phyloP scores from a whole-genome alignment of 2,329 filamentous ascomycete species.

The Fusarium coicis region DNA sequence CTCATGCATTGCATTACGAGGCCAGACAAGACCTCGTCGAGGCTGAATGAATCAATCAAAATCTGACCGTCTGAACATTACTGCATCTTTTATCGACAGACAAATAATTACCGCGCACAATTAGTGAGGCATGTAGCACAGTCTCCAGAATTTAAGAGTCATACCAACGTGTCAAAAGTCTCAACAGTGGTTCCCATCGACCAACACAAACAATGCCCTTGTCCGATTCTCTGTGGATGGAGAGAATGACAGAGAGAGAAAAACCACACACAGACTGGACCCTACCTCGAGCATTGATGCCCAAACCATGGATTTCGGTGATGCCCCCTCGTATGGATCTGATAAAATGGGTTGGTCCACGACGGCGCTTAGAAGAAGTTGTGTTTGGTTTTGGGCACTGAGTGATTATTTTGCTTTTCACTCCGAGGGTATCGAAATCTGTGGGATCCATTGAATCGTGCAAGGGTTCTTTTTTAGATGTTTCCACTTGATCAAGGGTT shows the following conservation, averaged over 20 bases:
- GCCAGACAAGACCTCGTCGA: constrained; percentile 10
- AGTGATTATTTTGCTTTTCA: not conserved
- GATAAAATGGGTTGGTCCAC: constrained; percentile 30
- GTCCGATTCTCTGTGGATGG: constrained; percentile 22
- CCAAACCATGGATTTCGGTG: constrained; percentile 31
- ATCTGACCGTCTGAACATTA: constrained; percentile 1
- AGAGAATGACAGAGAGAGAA: not conserved
- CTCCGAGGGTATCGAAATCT: not conserved
- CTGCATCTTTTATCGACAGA: not conserved
- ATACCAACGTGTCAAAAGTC: constrained; percentile 36
- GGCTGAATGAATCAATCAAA: not conserved
- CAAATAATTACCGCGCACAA: not conserved
- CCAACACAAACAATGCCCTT: constrained; percentile 22
- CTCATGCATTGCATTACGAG: constrained; percentile 25
- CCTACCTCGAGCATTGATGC: constrained; percentile 34
- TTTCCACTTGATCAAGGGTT: constrained; percentile 18
- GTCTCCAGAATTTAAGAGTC: constrained; percentile 25
- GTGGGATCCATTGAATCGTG: constrained; percentile 14
- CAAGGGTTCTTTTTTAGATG: constrained; percentile 14
- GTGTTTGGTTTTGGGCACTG: not conserved
- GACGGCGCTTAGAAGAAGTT: constrained; percentile 32
- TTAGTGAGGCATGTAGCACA: not conserved
- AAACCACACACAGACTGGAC: not conserved
- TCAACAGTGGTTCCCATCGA: constrained; percentile 14
- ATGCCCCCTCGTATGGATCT: constrained; percentile 25